Conservation (phyloP, 2,329 filamentous ascomycete species). For the Talaromyces pinophilus region DNA sequence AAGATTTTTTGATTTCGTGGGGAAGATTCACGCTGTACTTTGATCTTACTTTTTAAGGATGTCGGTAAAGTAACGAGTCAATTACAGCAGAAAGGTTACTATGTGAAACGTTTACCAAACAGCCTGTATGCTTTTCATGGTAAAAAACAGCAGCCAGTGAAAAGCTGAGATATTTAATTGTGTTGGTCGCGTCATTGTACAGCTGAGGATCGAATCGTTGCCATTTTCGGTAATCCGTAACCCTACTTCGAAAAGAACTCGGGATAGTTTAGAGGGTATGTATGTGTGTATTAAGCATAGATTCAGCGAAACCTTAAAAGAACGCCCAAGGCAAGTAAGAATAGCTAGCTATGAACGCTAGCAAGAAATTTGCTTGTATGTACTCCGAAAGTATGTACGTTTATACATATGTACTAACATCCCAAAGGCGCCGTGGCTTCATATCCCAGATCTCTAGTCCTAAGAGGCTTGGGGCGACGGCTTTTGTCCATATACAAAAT, state of each 20-base stretch:
- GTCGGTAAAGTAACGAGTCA: background rate
- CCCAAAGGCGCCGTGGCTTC: background rate
- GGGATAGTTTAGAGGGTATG: background rate
- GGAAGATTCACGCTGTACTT: background rate
- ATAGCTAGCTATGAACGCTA: background rate
- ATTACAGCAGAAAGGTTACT: background rate
- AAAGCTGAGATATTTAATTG: background rate
- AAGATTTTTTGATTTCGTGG: background rate
- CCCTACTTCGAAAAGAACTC: background rate
- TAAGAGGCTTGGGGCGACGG: background rate
- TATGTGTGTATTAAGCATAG: background rate
- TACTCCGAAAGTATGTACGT: background rate
- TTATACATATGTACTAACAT: background rate
- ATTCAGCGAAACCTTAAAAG: background rate
- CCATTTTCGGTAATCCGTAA: background rate
- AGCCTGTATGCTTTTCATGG: background rate
- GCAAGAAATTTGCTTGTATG: background rate
- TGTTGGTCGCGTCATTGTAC: background rate
- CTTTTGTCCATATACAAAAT: slow-evolving; percentile 23
- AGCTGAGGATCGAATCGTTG: background rate
- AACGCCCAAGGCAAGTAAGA: background rate
- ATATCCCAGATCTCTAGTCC: too few species aligned
- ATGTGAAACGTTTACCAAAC: background rate
- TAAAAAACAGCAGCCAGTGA: too few species aligned
- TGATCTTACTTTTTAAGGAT: background rate